Base-by-base conservation (phyloP, 1,139 yeast species). In the Yamadazyma mexicana region DNA sequence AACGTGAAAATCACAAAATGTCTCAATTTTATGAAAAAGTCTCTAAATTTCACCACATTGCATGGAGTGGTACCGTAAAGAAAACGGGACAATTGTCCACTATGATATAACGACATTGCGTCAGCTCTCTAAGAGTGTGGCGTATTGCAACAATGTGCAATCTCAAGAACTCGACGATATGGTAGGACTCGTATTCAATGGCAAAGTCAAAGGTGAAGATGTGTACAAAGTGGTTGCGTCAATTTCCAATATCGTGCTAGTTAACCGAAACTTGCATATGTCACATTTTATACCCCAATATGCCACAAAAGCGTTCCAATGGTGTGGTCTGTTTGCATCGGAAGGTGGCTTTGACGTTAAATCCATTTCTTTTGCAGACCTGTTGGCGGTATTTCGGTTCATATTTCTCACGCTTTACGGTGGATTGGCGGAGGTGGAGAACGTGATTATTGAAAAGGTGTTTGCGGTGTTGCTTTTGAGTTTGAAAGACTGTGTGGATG, bases 381-480 rank as follows among this genome's bases (percentile, higher is more conserved):
- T 56, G 38, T 49, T 62, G 8, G 59, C 65, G 2, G 40, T 55
- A 5, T 61, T 51, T 42, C 49, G 69, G n/a, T 45, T 61, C 14
- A 33, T 60, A 8, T 63, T 63, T 37, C 51, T 63, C 24, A 55
- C 59, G 3, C 40, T 61, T 14, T 59, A 58, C 41, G 64, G 59
- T 12, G 57, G 56, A 3, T 25, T 47, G 16, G 41, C 45, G 7
- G 45, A 41, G 3, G 33, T 42, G 11, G 34, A 35, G 24, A 42
- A 47, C 11, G 42, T 35, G 2, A 22, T 43, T 3, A 38, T 52
- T 12, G 44, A 43, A 7, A 45, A 47, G 28, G 48, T 56, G 6
- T 49, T 47, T 35, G 28, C 34, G 11, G 38, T 48, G 2, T 39
- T 59, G 11, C 45, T 50, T 20, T 17, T 36, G 11, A 55, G 56